Percentiles rank a stretch among this genome's conserved stretches.
Conservation (phyloP, 2,329 filamentous ascomycete genomes). For the Pseudogymnoascus sp. region DNA sequence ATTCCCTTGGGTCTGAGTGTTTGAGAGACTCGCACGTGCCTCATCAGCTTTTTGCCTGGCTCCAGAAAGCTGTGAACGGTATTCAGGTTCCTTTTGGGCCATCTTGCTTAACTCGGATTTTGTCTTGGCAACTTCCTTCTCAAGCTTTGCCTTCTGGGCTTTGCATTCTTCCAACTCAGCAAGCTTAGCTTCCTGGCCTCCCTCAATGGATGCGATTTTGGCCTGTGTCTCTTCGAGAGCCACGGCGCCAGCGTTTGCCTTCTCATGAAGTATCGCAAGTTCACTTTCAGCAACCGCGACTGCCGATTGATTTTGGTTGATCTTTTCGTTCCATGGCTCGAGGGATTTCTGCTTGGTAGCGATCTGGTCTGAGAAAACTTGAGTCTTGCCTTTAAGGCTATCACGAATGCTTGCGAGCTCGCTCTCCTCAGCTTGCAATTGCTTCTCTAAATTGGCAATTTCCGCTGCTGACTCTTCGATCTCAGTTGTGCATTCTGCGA, state of each 20-base stretch:
- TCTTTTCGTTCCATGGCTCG: conserved; percentile 94
- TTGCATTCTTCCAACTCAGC: conserved; percentile 69
- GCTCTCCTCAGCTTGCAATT: conserved; percentile 69
- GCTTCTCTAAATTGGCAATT: conserved; percentile 65
- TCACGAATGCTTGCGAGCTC: conserved; percentile 79
- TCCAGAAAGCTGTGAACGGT: conserved; percentile 77
- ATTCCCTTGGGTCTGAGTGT: conserved; percentile 85
- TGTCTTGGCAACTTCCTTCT: conserved; percentile 65
- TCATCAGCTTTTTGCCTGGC: conserved; percentile 94
- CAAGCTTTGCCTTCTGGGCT: conserved; percentile 59
- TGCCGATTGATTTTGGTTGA: conserved; percentile 89
- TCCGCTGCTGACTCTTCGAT: conserved; percentile 69
- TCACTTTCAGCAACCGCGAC: conserved; percentile 95
- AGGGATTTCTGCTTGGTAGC: conserved; percentile 84
- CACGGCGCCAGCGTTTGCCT: conserved; percentile 76
- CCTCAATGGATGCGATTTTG: conserved; percentile 67
- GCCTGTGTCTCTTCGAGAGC: conserved; percentile 74
- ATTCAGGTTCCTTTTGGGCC: conserved; percentile 66
- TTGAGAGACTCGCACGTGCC: conserved; percentile 79
- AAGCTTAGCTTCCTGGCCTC: conserved; percentile 61
- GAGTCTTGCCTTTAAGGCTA: conserved; percentile 87
- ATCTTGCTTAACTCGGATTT: conserved; percentile 66
- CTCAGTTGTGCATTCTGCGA: conserved; percentile 69
- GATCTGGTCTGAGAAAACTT: conserved; percentile 88
- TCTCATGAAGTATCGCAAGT: conserved; percentile 81